A percentile compares a stretch with the other conserved stretches of the same genome.
Conservation (phyloP, 352 stramenopile species). For the Phytophthora parvispora region DNA sequence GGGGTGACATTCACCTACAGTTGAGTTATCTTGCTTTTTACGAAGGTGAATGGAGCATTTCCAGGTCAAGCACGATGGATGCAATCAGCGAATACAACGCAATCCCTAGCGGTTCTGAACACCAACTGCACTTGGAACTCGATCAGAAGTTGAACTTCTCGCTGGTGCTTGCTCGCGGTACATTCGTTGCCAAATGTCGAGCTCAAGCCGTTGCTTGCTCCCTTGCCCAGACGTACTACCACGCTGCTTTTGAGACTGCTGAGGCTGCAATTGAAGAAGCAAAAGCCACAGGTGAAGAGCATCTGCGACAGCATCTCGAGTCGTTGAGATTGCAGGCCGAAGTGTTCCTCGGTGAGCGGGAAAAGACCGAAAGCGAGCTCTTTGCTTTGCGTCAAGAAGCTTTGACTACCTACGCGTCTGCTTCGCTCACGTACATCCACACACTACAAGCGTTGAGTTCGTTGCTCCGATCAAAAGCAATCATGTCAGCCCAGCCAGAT, state of each 20-base stretch:
- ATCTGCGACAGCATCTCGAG: slow-evolving; percentile 54
- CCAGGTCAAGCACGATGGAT: slow-evolving; percentile 28
- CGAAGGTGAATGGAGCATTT: slow-evolving; percentile 45
- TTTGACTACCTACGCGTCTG: slow-evolving; percentile 27
- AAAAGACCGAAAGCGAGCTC: slow-evolving; percentile 36
- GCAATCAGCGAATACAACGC: slow-evolving; percentile 26
- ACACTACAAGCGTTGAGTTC: slow-evolving; percentile 50
- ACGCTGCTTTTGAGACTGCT: slow-evolving; percentile 34
- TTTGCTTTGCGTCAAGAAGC: slow-evolving; percentile 30
- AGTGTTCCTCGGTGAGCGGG: slow-evolving; percentile 47
- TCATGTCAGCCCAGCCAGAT: slow-evolving; percentile 15
- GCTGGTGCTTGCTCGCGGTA: slow-evolving; percentile 37
- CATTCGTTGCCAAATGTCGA: slow-evolving; percentile 49
- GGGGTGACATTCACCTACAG: slow-evolving; percentile 45
- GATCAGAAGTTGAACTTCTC: slow-evolving; percentile 56
- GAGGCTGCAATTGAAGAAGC: slow-evolving; percentile 50
- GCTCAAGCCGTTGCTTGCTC: slow-evolving; percentile 50
- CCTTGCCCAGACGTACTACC: slow-evolving; percentile 42
- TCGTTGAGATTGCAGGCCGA: slow-evolving; percentile 48
- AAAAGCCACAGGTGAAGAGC: slow-evolving; percentile 42
- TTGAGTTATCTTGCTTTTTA: slow-evolving; percentile 48
- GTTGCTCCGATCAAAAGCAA: slow-evolving; percentile 45
- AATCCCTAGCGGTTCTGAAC: slow-evolving; percentile 14
- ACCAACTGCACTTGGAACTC: slow-evolving; percentile 22
- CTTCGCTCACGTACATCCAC: slow-evolving; percentile 44